phyloP scores from a whole-genome alignment of 1,284 basidiomycete genomes.

The Mycosarcoma mackinlayi region DNA sequence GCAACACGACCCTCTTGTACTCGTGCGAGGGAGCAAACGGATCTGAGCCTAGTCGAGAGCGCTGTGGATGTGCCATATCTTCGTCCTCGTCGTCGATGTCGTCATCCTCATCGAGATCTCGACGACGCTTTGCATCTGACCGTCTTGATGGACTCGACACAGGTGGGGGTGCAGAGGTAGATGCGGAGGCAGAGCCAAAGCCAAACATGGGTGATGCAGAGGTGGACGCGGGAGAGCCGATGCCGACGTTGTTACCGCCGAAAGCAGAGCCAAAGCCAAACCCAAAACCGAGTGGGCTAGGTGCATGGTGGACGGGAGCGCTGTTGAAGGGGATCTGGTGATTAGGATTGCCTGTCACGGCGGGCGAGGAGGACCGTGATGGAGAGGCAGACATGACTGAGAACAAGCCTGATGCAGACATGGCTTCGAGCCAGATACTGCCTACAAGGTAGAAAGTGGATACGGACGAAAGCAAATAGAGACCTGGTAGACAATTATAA shows the following conservation, averaged over 20 bases:
- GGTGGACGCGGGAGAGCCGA: conserved; percentile 17
- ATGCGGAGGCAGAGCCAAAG: conserved; percentile 13
- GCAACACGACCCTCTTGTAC: conserved; percentile 34
- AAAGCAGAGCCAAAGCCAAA: conserved; percentile 58
- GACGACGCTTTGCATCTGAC: conserved; percentile 46
- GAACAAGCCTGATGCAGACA: conserved; percentile 33
- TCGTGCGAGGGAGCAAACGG: conserved; percentile 19
- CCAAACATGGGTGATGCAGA: conserved; percentile 26
- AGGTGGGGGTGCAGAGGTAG: conserved; percentile 8
- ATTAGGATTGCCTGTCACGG: conserved; percentile 32
- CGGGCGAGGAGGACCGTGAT: conserved; percentile 46
- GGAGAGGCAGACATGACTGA: conserved; percentile 43
- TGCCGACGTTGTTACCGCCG: conserved; percentile 30
- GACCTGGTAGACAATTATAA: no score
- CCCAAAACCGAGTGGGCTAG: conserved; percentile 53
- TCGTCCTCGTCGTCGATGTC: conserved; percentile 43
- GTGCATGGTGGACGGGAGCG: conserved; percentile 54
- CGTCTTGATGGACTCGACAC: conserved; percentile 25
- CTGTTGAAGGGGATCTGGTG: conserved; percentile 57
- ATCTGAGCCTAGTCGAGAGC: conserved; percentile 18
- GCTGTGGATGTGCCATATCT: conserved; percentile 41
- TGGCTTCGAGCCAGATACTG: conserved; percentile 1
- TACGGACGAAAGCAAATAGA: no score
- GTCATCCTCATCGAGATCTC: conserved; percentile 39
- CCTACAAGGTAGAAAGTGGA: background rate